Evolutionary conservation across 1,284 basidiomycete genomes (phyloP).

Genomic region (Irpex sp.): DNA sequence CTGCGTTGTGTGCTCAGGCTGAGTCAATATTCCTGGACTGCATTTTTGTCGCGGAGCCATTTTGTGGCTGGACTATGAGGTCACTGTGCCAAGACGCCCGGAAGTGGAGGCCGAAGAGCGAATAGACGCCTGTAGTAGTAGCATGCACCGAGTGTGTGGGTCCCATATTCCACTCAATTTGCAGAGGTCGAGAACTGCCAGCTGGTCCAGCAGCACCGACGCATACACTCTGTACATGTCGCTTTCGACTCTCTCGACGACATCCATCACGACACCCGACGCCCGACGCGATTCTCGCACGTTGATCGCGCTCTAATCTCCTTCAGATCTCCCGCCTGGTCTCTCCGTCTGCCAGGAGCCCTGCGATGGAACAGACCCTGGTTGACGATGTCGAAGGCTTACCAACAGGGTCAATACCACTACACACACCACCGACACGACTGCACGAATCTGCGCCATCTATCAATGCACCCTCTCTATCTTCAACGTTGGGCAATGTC

Average conservation of each 20-base stretch:
- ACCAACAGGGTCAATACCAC: neutral
- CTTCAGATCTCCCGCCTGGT: neutral
- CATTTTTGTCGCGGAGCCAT: neutral
- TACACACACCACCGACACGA: neutral
- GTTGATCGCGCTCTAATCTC: neutral
- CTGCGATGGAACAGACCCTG: neutral
- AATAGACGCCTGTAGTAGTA: neutral
- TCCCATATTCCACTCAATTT: neutral
- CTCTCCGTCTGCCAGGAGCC: neutral
- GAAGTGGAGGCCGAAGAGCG: neutral
- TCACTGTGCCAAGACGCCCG: neutral
- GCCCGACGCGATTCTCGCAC: neutral
- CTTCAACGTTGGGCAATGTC: conserved; percentile 12
- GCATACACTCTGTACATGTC: neutral
- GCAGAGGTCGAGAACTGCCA: neutral
- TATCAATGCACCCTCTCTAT: conserved; percentile 9
- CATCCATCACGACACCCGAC: neutral
- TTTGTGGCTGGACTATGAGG: neutral
- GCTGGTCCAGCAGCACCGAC: neutral
- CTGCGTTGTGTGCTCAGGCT: too few species aligned
- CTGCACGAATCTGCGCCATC: neutral
- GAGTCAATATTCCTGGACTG: neutral
- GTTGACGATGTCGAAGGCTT: neutral
- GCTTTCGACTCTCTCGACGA: neutral
- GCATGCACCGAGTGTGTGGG: neutral